Percentiles rank a stretch among this genome's conserved stretches.
Evolutionary conservation across 306 rosid genomes (phyloP).

Genomic region (Elaeagnus macrophylla): DNA sequence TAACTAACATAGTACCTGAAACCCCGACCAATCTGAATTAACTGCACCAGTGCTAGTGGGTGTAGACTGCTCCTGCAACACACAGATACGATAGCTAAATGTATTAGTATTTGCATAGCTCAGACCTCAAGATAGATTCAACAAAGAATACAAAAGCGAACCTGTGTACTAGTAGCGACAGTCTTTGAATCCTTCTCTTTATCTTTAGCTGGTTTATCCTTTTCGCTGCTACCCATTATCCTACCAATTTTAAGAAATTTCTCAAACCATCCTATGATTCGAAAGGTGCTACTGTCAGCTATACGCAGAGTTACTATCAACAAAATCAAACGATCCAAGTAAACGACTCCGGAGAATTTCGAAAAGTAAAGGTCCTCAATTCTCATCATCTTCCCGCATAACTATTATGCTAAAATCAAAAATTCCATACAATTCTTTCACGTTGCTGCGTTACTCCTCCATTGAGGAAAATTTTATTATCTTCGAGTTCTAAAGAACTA

Average conservation of each 20-base stretch:
- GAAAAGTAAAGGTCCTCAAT: too few species aligned
- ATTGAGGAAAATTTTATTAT: neutral
- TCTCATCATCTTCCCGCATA: too few species aligned
- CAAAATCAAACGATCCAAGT: too few species aligned
- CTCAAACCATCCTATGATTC: conserved; percentile 47
- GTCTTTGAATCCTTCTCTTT: too few species aligned
- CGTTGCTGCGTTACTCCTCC: too few species aligned
- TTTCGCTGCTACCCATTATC: conserved; percentile 70
- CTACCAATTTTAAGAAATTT: conserved; percentile 22
- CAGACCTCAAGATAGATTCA: conserved; percentile 6
- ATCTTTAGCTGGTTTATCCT: conserved; percentile 70
- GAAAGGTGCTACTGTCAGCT: neutral
- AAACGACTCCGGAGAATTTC: too few species aligned
- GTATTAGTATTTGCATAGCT: conserved; percentile 1
- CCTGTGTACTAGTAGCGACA: conserved; percentile 64
- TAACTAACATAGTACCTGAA: conserved; percentile 54
- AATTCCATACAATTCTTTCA: too few species aligned
- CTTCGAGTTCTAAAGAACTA: neutral
- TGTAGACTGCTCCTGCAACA: conserved; percentile 67
- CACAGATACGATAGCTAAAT: conserved; percentile 9
- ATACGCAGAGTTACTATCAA: neutral
- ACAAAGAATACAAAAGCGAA: conserved; percentile 24
- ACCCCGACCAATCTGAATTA: conserved; percentile 93
- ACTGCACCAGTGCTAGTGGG: conserved; percentile 49
- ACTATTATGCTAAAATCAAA: too few species aligned